Evolutionary conservation across 2,329 filamentous ascomycete genomes (phyloP).

Genomic region (Ploettnerulaceae sp.): DNA sequence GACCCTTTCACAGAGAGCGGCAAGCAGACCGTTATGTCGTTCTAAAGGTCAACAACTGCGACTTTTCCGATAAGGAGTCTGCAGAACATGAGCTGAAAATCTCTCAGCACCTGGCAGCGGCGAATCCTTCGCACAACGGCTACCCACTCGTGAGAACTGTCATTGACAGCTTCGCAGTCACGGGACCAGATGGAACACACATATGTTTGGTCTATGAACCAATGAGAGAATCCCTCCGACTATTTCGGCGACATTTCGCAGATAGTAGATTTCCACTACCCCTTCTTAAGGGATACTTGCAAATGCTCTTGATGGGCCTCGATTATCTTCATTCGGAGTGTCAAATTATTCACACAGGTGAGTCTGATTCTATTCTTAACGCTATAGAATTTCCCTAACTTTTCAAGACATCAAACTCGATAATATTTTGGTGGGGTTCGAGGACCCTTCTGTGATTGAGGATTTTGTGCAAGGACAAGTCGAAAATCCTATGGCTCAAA

Average conservation of each 20-base stretch:
- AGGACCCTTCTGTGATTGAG: no score
- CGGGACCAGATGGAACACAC: neutral
- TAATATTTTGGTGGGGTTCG: no score
- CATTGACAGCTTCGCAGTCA: slow-evolving; percentile 11
- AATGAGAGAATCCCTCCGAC: slow-evolving; percentile 13
- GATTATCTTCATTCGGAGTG: neutral
- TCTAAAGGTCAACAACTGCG: slow-evolving; percentile 13
- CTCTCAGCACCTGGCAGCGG: slow-evolving; percentile 1
- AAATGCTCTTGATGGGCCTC: neutral
- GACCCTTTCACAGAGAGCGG: no score
- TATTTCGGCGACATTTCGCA: slow-evolving; percentile 8
- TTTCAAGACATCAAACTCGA: no score
- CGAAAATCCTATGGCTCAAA: no score
- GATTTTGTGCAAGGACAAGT: no score
- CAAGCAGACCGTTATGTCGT: slow-evolving; percentile 9
- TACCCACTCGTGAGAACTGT: slow-evolving; percentile 13
- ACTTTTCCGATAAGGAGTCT: slow-evolving; percentile 3
- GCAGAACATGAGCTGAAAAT: slow-evolving; percentile 10
- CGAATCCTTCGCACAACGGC: slow-evolving; percentile 11
- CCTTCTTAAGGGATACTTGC: slow-evolving; percentile 12
- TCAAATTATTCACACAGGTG: neutral
- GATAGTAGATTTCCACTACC: neutral
- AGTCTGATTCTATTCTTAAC: no score
- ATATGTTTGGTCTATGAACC: neutral
- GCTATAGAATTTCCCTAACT: no score